Evolutionary conservation across 139 green algal genomes (phyloP), one percentile per base, ranked within the genome.

Genomic region (Coccomyxa sp.): DNA sequence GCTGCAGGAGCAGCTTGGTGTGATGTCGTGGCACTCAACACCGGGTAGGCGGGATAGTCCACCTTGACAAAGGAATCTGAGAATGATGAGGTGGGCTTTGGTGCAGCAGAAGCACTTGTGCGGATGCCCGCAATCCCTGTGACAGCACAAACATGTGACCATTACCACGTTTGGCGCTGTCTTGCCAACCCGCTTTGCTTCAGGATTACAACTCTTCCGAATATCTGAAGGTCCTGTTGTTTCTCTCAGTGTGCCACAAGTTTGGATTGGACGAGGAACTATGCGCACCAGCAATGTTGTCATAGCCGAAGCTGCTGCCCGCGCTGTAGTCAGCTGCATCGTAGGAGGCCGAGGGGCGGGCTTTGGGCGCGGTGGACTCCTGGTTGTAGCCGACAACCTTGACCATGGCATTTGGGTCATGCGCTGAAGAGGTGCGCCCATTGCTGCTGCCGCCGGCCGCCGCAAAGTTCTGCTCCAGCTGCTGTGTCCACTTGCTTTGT

Each of bases 351-450:
- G 63, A 71, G 63, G 18, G 18, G 63, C 63, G 21, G 38, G 63
- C 63, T 28, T 21, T 25, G 21, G 18, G 63, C 63, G 18, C 63
- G 18, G 63, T 21, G 63, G 63, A 21, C 18, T 71, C 63, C 63
- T 71, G 63, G 63, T 89, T 85, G 78, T 94, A 95, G 18, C 87
- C 88, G 4, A 96, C 88, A 25, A 96, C 85, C n/a, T 86, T 91
- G 21, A 96, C 87, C 90, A 96, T 91, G 4, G 90, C 85, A 68
- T 32, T 82, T n/a, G 83, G 82, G n/a, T 86, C 76, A 32, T 51
- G 71, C 28, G 18, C 74, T 45, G 31, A 32, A 58, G 67, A 60
- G 45, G 66, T 82, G 77, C n/a, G 25, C 21, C 80, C 32, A 68
- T 28, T 76, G 59, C 59, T 16, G 13, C 59, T 15, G n/a, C 79